A percentile compares a stretch with the other conserved stretches of the same genome.
phyloP scores from a whole-genome alignment of 495 filamentous ascomycete species.

The Cryomyces minteri region DNA sequence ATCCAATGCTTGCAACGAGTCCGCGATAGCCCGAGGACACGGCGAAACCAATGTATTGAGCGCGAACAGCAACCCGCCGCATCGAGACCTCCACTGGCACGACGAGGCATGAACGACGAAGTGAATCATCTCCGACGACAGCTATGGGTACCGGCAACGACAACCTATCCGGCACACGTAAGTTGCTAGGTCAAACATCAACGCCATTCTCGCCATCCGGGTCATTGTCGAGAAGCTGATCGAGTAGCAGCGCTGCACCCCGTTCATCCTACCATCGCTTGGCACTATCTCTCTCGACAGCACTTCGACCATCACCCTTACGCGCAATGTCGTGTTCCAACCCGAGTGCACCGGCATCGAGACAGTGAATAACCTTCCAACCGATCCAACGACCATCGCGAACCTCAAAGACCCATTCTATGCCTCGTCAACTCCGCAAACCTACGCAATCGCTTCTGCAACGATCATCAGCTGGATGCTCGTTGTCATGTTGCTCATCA shows the following conservation, averaged over 20 bases:
- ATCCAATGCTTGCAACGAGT: too few species aligned
- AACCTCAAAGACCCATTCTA: constrained; percentile 76
- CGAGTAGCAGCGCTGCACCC: constrained; percentile 17
- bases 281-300: constrained; percentile 17
- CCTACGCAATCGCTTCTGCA: constrained; percentile 77
- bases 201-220: too few species aligned
- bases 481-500: constrained; percentile 86
- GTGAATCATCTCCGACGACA: too few species aligned
- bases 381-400: constrained; percentile 19
- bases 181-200: too few species aligned
- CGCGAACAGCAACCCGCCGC: too few species aligned
- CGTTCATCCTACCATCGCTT: constrained; percentile 20
- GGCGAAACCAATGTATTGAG: too few species aligned
- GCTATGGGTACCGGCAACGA: too few species aligned
- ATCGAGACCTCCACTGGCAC: too few species aligned
- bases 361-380: not conserved
- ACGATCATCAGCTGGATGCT: constrained; percentile 88
- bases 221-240: too few species aligned
- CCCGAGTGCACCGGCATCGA: constrained; percentile 18
- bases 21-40: too few species aligned
- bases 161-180: too few species aligned
- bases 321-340: constrained; percentile 18
- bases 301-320: constrained; percentile 18
- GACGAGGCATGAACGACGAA: too few species aligned
- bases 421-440: constrained; percentile 73